These are phyloP conservation scores for Fusarium sp. DNA, from an alignment of 2,329 filamentous ascomycete species.

Conservation along the genomic window DNA sequence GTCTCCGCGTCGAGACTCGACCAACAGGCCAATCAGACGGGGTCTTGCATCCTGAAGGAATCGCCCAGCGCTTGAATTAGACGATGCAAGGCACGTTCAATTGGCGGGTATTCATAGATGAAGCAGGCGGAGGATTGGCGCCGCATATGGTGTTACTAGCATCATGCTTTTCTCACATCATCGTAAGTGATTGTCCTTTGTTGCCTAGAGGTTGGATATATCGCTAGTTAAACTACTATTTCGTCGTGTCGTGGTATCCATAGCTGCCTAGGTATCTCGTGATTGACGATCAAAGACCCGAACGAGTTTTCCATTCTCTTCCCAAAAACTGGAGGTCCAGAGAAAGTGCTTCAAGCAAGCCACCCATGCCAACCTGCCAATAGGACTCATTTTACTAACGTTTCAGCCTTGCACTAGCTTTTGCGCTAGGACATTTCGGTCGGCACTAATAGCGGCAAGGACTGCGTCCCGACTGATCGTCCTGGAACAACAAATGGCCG, in stretches of 20 bases:
- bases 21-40: not conserved
- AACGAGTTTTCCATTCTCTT: not conserved
- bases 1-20: constrained; percentile 2
- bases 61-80: constrained; percentile 8
- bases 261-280: not conserved
- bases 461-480: not conserved
- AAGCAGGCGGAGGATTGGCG: constrained; percentile 17
- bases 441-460: not conserved
- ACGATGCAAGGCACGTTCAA: constrained; percentile 4
- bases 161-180: not conserved
- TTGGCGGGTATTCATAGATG: constrained; percentile 32
- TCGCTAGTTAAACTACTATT: not conserved
- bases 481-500: not conserved
- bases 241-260: not conserved
- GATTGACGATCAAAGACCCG: not conserved
- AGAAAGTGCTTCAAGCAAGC: not conserved
- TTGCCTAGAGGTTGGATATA: not conserved
- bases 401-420: constrained; percentile 13
- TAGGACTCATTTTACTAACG: constrained; percentile 11
- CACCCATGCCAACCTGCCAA: not conserved
- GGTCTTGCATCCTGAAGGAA: constrained; percentile 10
- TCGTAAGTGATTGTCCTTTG: not conserved
- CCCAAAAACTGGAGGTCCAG: not conserved
- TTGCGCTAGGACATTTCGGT: not conserved
- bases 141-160: constrained; percentile 1